Conservation (phyloP, 352 stramenopile genomes). For the Globisporangium spinosum region DNA sequence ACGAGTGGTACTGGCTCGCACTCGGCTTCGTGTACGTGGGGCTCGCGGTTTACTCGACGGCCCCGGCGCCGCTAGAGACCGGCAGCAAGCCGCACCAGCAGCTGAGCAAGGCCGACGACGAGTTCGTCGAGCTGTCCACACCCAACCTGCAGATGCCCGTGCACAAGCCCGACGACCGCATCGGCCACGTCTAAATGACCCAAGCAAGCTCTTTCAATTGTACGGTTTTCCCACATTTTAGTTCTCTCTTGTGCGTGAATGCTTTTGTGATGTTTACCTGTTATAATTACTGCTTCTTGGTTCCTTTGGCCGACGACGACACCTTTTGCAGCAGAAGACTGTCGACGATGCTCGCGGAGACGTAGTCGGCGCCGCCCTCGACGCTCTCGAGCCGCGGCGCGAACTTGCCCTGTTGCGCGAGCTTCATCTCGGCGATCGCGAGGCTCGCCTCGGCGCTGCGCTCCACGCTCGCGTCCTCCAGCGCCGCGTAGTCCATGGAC, state of each 20-base stretch:
- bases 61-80: slow-evolving; percentile 31
- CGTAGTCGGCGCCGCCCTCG: slow-evolving; percentile 76
- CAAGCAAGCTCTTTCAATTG: too few species aligned
- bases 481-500: slow-evolving; percentile 23
- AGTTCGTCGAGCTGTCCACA: slow-evolving; percentile 12
- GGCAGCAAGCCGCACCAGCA: slow-evolving; percentile 7
- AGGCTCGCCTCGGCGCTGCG: slow-evolving; percentile 47
- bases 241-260: background rate
- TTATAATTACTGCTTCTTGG: slow-evolving; percentile 4
- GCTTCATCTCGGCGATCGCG: slow-evolving; percentile 61
- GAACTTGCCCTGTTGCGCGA: slow-evolving; percentile 51
- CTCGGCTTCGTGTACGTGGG: slow-evolving; percentile 58
- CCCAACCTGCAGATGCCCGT: slow-evolving; percentile 3
- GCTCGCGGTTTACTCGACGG: slow-evolving; percentile 42
- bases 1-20: slow-evolving; percentile 60
- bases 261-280: background rate
- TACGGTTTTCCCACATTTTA: background rate
- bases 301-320: slow-evolving; percentile 10
- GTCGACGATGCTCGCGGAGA: slow-evolving; percentile 78
- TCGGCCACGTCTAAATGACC: slow-evolving; percentile 11
- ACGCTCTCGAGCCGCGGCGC: slow-evolving; percentile 51
- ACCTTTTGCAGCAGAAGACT: slow-evolving; percentile 56
- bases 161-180: slow-evolving; percentile 9
- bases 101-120: background rate
- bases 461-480: slow-evolving; percentile 12